Conservation (phyloP, 2,329 filamentous ascomycete genomes). For the Blastomyces gilchristii region DNA sequence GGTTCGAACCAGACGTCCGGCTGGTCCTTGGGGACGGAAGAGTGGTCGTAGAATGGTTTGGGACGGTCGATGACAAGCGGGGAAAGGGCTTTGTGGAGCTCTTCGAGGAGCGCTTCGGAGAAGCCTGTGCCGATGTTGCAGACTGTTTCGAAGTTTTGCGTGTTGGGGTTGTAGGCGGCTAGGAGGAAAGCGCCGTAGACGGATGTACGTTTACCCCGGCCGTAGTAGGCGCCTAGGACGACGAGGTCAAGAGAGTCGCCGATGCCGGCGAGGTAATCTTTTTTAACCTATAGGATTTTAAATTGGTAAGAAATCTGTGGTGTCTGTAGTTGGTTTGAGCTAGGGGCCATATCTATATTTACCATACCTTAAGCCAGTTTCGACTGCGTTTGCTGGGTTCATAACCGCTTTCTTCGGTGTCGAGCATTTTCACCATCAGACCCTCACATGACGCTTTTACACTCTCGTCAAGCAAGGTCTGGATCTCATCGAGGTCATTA, state of each 20-base stretch:
- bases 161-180: conserved; percentile 75
- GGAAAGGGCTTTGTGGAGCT: conserved; percentile 65
- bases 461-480: conserved; percentile 82
- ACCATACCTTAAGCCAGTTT: conserved; percentile 84
- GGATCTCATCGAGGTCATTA: conserved; percentile 85
- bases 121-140: conserved; percentile 99
- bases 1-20: conserved; percentile 99
- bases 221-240: conserved; percentile 86
- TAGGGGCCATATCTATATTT: background rate
- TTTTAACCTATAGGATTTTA: conserved; percentile 60
- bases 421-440: conserved; percentile 98
- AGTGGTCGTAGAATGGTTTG: conserved; percentile 92
- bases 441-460: conserved; percentile 95
- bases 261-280: conserved; percentile 88
- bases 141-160: conserved; percentile 82
- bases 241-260: conserved; percentile 95
- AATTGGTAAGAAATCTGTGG: background rate
- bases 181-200: conserved; percentile 94
- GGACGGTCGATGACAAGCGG: conserved; percentile 73
- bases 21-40: conserved; percentile 74
- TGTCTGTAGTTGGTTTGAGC: background rate
- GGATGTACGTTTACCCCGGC: conserved; percentile 88
- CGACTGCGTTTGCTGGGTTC: conserved; percentile 92
- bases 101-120: conserved; percentile 84
- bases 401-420: conserved; percentile 84